Evolutionary conservation across 1,284 basidiomycete genomes (phyloP), one percentile per base, ranked within the genome.

Genomic region (Mrakiaceae sp.): DNA sequence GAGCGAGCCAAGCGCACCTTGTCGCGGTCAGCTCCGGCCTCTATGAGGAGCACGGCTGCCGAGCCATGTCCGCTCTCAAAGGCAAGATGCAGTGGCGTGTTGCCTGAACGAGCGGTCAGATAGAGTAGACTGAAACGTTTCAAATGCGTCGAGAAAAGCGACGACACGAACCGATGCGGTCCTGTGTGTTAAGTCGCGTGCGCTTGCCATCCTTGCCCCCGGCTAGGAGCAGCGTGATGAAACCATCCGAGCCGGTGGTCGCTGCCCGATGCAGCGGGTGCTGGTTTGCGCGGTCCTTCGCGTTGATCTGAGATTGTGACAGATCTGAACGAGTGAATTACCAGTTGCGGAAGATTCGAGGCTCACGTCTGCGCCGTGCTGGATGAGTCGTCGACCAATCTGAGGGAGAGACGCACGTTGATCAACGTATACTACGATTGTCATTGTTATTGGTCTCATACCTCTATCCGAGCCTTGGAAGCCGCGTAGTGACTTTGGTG

Each of bases 31-130:
- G 92, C 92, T 14, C 93, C 93, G 54, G 90, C 92, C 74, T 94
- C 89, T 66, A 97, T 93, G 60, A 97, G 80, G 58, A 87, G 77
- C 1, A 92, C 88, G 5, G 92, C 93, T 5, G 85, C 87, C 74
- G 90, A 87, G 42, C 89, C 93, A 72, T 96, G 89, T 7, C 86
- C 93, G 64, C 88, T 92, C 73, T 97, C 93, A 84, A 97, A 86
- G 5, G 93, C 92, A 53, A 97, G 83, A 79, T 97, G 93, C n/a
- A 97, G 79, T 1, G 93, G 90, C 0, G 93, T 95, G 73, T 96
- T 94, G 57, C 92, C 92, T 88, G 73, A 64, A 42, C 27, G 44
- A n/a, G n/a, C 4, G 27, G 51, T 50, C 68, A 68, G 64, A 39
- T 3, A 39, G 14, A 49, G 27, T 27, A 27, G 27, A 27, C 27